Base-by-base conservation (phyloP, 179 eudicot species). In the Beta corolliflora region DNA sequence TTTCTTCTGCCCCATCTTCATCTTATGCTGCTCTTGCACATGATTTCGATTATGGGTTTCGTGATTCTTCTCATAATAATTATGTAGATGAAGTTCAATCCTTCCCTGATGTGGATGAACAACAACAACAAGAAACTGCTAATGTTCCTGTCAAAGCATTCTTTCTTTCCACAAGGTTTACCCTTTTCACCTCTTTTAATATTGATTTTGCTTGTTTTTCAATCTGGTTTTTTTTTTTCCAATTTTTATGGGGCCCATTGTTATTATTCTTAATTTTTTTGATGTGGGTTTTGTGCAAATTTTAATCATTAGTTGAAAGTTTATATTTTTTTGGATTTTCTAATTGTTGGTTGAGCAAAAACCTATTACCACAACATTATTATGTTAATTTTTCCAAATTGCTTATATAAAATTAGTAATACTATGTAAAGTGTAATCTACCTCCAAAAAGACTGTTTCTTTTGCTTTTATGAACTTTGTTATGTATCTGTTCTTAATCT, bases 91-190 rank as follows among this genome's bases (percentile, higher is more conserved):
- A 78, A 23, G 29, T 61, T 75, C 80, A 76, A 2, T 48, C 75
- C 45, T 8, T 2, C 29, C 0, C n/a, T 9, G 21, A 71, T 15
- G 80, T n/a, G 13, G 88, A 87, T 36, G 90, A 89, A 9, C 89
- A 69, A n/a, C 89, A 48, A 12, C 89, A 69, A n/a, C 89, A 87
- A 23, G 74, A 81, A 10, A 58, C 77, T 48, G 91, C 86, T 16
- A 92, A 88, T 69, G 89, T 95, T 77, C 93, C 97, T 8, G 88
- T 95, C 48, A 91, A 89, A 83, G 97, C 99, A 48, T 93, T 86
- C 82, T 95, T 95, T 80, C 86, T 95, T 1, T 91, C 93, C 55
- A 93, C 98, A 80, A 93, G 98, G 97, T 94, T 25, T 81, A 19
- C 3, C 29, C 82, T 41, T 60, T 31, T 36, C 11, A 5, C 41